Percentiles rank a stretch among this genome's conserved stretches.
Conservation (phyloP, 352 stramenopile genomes). For the Nothophytophthora sp. region DNA sequence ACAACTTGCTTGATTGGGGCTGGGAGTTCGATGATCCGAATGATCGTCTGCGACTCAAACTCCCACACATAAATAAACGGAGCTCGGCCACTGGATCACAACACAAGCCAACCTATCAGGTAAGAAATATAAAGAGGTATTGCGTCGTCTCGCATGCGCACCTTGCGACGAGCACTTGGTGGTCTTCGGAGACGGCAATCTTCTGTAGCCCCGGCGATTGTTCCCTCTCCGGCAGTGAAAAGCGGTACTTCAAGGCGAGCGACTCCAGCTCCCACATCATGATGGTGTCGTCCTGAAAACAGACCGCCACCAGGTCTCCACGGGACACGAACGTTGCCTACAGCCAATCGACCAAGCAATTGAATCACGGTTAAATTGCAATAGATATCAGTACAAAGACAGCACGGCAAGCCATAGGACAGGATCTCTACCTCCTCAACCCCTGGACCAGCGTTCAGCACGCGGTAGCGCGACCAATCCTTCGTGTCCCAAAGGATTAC, state of each 20-base stretch:
- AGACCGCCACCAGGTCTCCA: constrained; percentile 75
- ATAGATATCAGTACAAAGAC: not conserved
- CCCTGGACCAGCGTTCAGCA: constrained; percentile 74
- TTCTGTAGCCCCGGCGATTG: constrained; percentile 55
- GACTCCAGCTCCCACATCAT: constrained; percentile 88
- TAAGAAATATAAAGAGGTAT: not conserved
- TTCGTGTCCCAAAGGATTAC: constrained; percentile 87
- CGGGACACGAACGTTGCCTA: constrained; percentile 58
- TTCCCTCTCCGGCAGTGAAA: constrained; percentile 67
- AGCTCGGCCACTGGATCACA: constrained; percentile 48
- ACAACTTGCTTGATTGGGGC: constrained; percentile 64
- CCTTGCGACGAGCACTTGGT: constrained; percentile 80
- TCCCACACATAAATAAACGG: constrained; percentile 86
- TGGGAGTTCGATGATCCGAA: constrained; percentile 86
- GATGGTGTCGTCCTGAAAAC: constrained; percentile 82
- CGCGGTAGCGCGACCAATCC: constrained; percentile 81
- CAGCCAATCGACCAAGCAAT: not conserved
- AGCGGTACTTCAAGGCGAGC: constrained; percentile 71
- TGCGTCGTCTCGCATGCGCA: constrained; percentile 10
- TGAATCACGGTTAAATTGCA: not conserved
- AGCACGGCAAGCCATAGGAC: not conserved
- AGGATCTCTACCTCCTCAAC: constrained; percentile 40
- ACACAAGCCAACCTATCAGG: not conserved
- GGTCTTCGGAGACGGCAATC: constrained; percentile 75
- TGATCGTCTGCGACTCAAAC: constrained; percentile 83